These are phyloP conservation scores for Fusarium euwallaceae DNA, from an alignment of 2,329 filamentous ascomycete species.

Conservation along the genomic window DNA sequence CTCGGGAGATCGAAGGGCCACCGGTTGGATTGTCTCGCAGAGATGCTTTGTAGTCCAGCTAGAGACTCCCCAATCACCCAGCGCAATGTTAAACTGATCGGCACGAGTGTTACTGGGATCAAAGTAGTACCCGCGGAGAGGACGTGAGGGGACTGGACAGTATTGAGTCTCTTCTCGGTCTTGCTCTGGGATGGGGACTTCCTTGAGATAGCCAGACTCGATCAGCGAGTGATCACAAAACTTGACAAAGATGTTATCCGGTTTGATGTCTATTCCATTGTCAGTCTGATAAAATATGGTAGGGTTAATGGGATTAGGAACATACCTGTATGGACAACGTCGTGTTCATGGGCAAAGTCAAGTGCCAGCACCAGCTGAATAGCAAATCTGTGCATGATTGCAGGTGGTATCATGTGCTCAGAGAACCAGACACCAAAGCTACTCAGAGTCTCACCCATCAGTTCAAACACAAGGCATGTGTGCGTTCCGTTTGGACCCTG, in stretches of 20 bases:
- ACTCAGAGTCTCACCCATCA: slow-evolving; percentile 46
- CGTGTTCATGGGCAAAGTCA: slow-evolving; percentile 34
- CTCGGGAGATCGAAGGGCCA: slow-evolving; percentile 41
- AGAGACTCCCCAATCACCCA: slow-evolving; percentile 40
- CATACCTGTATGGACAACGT: slow-evolving; percentile 42
- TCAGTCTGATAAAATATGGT: background rate
- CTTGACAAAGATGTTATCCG: slow-evolving; percentile 43
- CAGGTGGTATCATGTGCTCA: slow-evolving; percentile 21
- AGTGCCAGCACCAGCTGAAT: slow-evolving; percentile 37
- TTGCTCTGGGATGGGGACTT: slow-evolving; percentile 20
- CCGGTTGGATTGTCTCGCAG: slow-evolving; percentile 38
- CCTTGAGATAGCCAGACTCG: slow-evolving; percentile 23
- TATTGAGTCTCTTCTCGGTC: slow-evolving; percentile 21
- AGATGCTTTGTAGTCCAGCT: slow-evolving; percentile 40
- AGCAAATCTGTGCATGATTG: slow-evolving; percentile 26
- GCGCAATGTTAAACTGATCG: slow-evolving; percentile 22
- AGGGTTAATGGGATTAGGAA: background rate
- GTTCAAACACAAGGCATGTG: slow-evolving; percentile 48
- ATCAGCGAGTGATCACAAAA: slow-evolving; percentile 28
- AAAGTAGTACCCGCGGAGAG: slow-evolving; percentile 32
- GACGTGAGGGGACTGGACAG: slow-evolving; percentile 10
- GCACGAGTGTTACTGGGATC: background rate
- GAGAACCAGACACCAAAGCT: slow-evolving; percentile 34
- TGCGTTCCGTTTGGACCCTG: slow-evolving; percentile 49
- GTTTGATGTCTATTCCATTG: slow-evolving; percentile 37